Percentiles rank a stretch among this genome's conserved stretches.
Evolutionary conservation across 768 basidiomycete genomes (phyloP).

Genomic region (Asterophora lycoperdoides): DNA sequence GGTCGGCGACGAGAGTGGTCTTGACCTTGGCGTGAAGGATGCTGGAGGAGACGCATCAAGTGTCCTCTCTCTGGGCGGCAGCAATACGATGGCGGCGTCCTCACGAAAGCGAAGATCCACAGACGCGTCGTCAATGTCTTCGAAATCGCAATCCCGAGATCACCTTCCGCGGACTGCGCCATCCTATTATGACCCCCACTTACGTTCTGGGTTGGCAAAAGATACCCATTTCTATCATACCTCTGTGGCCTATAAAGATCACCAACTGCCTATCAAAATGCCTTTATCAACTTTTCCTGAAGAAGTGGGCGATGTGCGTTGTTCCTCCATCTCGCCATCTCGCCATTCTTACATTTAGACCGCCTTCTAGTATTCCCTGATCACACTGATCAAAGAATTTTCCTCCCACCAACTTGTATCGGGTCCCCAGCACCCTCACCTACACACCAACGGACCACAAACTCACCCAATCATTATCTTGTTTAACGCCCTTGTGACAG

Average conservation of each 20-base stretch:
- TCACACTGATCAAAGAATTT: slow-evolving; percentile 85
- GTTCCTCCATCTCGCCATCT: neutral
- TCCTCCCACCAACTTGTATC: slow-evolving; percentile 50
- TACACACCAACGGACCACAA: slow-evolving; percentile 85
- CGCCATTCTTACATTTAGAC: neutral
- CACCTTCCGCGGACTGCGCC: slow-evolving; percentile 34
- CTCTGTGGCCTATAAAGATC: slow-evolving; percentile 75
- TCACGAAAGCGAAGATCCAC: slow-evolving; percentile 59
- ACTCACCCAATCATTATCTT: slow-evolving; percentile 95
- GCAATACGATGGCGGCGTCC: slow-evolving; percentile 38
- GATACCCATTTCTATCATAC: slow-evolving; percentile 97
- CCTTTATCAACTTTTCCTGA: slow-evolving; percentile 87
- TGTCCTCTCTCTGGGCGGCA: slow-evolving; percentile 34
- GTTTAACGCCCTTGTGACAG: slow-evolving; percentile 93
- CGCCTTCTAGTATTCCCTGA: slow-evolving; percentile 75
- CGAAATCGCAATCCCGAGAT: slow-evolving; percentile 45
- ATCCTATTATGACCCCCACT: slow-evolving; percentile 42
- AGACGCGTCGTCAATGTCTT: slow-evolving; percentile 72
- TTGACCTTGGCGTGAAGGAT: slow-evolving; percentile 47
- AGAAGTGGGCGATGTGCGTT: slow-evolving; percentile 91
- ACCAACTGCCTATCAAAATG: slow-evolving; percentile 85
- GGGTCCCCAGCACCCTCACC: slow-evolving; percentile 83
- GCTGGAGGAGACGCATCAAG: slow-evolving; percentile 41
- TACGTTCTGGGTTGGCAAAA: slow-evolving; percentile 52
- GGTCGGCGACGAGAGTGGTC: slow-evolving; percentile 71